Evolutionary conservation across 164 flowering plant genomes (phyloP).

Genomic region (Chloranthus sessilifolius): DNA sequence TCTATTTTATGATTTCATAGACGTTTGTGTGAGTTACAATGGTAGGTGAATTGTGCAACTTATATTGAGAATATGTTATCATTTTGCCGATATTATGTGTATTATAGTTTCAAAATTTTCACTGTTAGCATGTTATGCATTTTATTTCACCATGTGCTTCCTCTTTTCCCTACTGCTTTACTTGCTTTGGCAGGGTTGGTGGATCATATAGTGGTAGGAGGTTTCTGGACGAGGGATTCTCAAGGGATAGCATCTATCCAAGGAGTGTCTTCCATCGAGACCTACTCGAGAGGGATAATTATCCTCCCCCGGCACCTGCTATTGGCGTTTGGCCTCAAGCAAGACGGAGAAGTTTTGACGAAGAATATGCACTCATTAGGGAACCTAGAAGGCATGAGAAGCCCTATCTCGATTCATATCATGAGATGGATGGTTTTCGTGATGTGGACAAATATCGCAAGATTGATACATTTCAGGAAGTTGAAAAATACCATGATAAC

Average conservation of each 20-base stretch:
- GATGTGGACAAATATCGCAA: slow-evolving; percentile 45
- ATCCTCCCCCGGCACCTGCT: slow-evolving; percentile 56
- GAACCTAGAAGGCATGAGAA: slow-evolving; percentile 73
- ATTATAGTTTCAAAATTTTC: too few relatives aligned
- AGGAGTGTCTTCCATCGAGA: slow-evolving; percentile 65
- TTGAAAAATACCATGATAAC: slow-evolving; percentile 53
- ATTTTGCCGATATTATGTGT: too few relatives aligned
- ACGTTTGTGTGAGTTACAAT: background rate
- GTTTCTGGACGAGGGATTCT: slow-evolving; percentile 63
- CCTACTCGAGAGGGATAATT: slow-evolving; percentile 59
- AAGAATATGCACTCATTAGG: slow-evolving; percentile 59
- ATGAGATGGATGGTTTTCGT: slow-evolving; percentile 46
- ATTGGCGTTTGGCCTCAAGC: slow-evolving; percentile 65
- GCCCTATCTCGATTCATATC: slow-evolving; percentile 49
- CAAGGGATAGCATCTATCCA: slow-evolving; percentile 56
- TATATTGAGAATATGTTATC: too few relatives aligned
- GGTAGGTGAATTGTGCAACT: background rate
- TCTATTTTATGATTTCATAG: background rate
- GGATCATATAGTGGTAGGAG: slow-evolving; percentile 83
- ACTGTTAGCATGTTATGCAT: slow-evolving; percentile 6
- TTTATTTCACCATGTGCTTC: slow-evolving; percentile 13
- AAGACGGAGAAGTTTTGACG: slow-evolving; percentile 73
- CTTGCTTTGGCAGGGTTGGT: slow-evolving; percentile 55
- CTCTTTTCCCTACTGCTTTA: slow-evolving; percentile 18
- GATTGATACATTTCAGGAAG: slow-evolving; percentile 37